Evolutionary conservation across 2,329 filamentous ascomycete genomes (phyloP).

Genomic region (Botrytis hyacinthi): DNA sequence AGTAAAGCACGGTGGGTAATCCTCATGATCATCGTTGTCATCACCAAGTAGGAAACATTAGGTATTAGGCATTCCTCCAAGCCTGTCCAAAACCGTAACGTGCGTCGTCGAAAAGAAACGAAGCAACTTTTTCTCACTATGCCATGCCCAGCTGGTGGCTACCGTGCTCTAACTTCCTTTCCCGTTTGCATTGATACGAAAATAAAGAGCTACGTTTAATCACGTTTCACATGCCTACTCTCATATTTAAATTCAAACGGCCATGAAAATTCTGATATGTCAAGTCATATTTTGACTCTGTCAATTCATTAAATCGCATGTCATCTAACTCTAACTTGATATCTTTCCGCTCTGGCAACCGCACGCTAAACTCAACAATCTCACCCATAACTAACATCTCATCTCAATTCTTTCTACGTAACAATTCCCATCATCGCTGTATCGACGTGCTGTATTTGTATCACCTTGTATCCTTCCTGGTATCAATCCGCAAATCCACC

Average conservation of each 20-base stretch:
- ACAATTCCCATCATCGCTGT: constrained; percentile 1
- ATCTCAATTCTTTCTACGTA: not conserved
- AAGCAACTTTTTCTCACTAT: not conserved
- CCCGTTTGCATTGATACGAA: not conserved
- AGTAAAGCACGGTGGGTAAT: not conserved
- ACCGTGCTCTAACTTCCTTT: too few relatives aligned
- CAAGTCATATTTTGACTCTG: not conserved
- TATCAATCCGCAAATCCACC: constrained; percentile 10
- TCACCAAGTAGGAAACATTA: not conserved
- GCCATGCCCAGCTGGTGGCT: not conserved
- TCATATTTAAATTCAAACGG: not conserved
- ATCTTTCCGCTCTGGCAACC: constrained; percentile 2
- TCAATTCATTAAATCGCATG: constrained; percentile 7
- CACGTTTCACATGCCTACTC: not conserved
- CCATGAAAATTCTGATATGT: not conserved
- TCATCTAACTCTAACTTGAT: not conserved
- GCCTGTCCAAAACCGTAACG: not conserved
- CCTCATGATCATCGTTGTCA: not conserved
- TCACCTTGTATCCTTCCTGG: constrained; percentile 7
- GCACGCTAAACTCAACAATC: not conserved
- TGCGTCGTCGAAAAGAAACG: not conserved
- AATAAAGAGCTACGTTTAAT: not conserved
- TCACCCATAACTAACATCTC: not conserved
- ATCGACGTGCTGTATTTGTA: not conserved
- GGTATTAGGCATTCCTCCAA: not conserved